A percentile compares a stretch with the other conserved stretches of the same genome.
These are phyloP conservation scores for Monoraphidium neglectum DNA, from an alignment of 139 green algal species.

Conservation along the genomic window DNA sequence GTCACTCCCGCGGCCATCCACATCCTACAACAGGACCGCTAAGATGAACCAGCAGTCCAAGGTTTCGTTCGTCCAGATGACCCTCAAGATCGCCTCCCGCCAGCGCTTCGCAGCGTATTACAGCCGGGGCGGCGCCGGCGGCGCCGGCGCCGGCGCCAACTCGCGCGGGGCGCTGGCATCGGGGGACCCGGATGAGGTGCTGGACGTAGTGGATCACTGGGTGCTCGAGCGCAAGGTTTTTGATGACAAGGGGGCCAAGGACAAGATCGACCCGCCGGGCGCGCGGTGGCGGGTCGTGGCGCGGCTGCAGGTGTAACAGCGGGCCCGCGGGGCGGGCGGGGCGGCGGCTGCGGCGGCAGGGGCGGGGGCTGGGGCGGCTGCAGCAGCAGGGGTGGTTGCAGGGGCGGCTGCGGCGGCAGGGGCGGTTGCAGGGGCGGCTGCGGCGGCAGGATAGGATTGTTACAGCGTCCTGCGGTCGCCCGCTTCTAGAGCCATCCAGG, in stretches of 20 bases:
- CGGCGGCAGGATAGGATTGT: no score
- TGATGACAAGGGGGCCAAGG: neutral
- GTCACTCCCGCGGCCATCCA: neutral
- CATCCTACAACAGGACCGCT: neutral
- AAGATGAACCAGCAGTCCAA: slow-evolving; percentile 2
- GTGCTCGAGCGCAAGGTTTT: slow-evolving; percentile 43
- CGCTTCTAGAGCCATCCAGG: no score
- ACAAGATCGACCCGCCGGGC: neutral
- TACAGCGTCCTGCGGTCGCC: no score
- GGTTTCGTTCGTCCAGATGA: slow-evolving; percentile 30
- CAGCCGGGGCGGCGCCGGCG: neutral
- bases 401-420: no score
- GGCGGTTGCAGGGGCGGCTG: no score
- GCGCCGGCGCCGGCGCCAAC: neutral
- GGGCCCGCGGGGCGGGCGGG: neutral
- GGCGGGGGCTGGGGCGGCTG: neutral
- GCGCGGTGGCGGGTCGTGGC: slow-evolving; percentile 15
- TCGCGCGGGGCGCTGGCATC: slow-evolving; percentile 14
- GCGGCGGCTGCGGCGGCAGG: neutral
- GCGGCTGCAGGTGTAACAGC: slow-evolving; percentile 4
- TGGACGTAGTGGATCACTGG: slow-evolving; percentile 51
- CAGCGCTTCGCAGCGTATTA: slow-evolving; percentile 44
- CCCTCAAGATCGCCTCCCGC: slow-evolving; percentile 20
- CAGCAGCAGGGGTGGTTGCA: no score
- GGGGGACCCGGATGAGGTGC: slow-evolving; percentile 37